phyloP scores from a whole-genome alignment of 192 early-diverging fungal genomes.

The Umbelopsis sp. region DNA sequence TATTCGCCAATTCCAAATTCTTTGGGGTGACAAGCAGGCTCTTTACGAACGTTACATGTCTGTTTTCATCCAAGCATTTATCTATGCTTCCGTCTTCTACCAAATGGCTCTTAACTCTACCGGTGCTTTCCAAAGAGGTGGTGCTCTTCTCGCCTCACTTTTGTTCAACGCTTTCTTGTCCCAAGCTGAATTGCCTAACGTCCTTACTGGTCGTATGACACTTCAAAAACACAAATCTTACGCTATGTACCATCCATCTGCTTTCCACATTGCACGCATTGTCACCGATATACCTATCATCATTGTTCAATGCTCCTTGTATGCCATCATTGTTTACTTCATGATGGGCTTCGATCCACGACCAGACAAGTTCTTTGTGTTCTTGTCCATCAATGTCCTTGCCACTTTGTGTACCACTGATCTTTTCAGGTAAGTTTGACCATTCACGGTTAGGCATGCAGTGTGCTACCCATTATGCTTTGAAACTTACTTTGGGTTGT shows the following conservation, averaged over 20 bases:
- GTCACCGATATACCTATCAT: conserved; percentile 54
- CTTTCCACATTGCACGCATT: conserved; percentile 58
- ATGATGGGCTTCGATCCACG: conserved; percentile 54
- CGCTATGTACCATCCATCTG: conserved; percentile 65
- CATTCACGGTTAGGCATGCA: conserved; percentile 44
- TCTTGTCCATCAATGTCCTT: conserved; percentile 49
- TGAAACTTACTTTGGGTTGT: neutral
- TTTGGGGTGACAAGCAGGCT: conserved; percentile 51
- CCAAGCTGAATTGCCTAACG: conserved; percentile 70
- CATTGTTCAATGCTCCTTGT: conserved; percentile 52
- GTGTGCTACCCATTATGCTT: neutral
- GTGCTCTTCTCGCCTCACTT: conserved; percentile 66
- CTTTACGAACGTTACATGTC: conserved; percentile 50
- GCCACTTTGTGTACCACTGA: conserved; percentile 48
- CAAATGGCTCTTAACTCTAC: conserved; percentile 51
- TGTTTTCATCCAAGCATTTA: conserved; percentile 66
- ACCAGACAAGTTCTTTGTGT: conserved; percentile 54
- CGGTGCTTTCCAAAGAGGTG: conserved; percentile 78
- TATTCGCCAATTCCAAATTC: conserved; percentile 63
- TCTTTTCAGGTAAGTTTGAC: conserved; percentile 9
- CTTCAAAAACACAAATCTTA: conserved; percentile 80
- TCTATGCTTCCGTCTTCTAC: conserved; percentile 72
- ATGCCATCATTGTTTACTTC: conserved; percentile 57
- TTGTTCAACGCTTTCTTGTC: conserved; percentile 59
- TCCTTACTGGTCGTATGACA: conserved; percentile 71